phyloP scores from a whole-genome alignment of 176 grass and related monocot genomes.

The Otatea glauca region DNA sequence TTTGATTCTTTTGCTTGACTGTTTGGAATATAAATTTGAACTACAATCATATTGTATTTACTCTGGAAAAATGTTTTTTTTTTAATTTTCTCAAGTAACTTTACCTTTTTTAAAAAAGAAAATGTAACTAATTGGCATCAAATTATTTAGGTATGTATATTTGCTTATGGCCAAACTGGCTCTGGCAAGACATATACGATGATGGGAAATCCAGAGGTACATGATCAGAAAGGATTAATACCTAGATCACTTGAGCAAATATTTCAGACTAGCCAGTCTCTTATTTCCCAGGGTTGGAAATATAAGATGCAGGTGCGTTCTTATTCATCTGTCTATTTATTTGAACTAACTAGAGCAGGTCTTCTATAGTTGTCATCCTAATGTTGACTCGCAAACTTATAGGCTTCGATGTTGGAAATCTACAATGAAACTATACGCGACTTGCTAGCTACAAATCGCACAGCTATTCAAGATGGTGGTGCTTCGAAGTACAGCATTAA shows the following conservation, averaged over 20 bases:
- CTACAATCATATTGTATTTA: neutral
- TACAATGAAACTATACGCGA: constrained; percentile 92
- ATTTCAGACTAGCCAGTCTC: constrained; percentile 68
- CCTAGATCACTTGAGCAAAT: constrained; percentile 89
- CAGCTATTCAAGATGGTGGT: constrained; percentile 52
- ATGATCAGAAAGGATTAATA: constrained; percentile 83
- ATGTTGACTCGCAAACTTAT: neutral
- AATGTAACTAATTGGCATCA: neutral
- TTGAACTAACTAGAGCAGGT: neutral
- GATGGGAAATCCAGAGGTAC: constrained; percentile 73
- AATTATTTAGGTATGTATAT: constrained; percentile 85
- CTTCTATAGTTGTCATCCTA: neutral
- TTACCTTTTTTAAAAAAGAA: neutral
- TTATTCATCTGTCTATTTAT: neutral
- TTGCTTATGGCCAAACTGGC: constrained; percentile 98
- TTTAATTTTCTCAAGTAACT: neutral
- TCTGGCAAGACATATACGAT: constrained; percentile 97
- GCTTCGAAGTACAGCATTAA: constrained; percentile 77
- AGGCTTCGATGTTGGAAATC: constrained; percentile 95
- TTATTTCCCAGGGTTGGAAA: constrained; percentile 83
- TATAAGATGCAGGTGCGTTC: constrained; percentile 79
- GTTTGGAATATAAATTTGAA: neutral
- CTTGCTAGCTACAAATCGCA: constrained; percentile 54
- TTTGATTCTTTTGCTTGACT: neutral
- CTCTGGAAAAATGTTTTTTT: neutral